Conservation (phyloP, 257 asterid genomes). For the Solanum corneliomulleri region DNA sequence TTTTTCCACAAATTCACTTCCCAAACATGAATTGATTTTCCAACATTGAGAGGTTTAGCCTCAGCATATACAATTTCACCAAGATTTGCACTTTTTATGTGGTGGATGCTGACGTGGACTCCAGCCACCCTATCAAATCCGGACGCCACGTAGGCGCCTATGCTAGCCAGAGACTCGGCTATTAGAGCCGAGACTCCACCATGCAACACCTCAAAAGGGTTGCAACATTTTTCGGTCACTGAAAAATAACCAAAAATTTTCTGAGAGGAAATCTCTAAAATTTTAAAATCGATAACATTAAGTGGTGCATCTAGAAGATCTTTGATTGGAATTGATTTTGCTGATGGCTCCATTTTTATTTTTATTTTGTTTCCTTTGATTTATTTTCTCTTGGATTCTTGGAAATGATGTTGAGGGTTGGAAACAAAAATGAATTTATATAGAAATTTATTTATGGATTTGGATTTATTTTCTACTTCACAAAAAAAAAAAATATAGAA, state of each 20-base stretch:
- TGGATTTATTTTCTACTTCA: background rate
- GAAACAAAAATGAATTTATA: background rate
- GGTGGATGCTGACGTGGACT: constrained; percentile 25
- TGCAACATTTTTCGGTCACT: constrained; percentile 49
- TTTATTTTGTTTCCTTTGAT: background rate
- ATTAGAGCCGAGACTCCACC: constrained; percentile 36
- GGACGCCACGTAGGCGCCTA: constrained; percentile 27
- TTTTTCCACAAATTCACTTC: constrained; percentile 50
- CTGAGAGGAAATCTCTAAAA: constrained; percentile 35
- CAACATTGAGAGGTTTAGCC: constrained; percentile 53
- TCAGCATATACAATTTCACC: constrained; percentile 65
- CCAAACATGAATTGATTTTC: constrained; percentile 83
- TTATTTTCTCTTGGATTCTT: background rate
- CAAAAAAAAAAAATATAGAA: too few relatives aligned
- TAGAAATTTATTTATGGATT: background rate
- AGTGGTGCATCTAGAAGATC: constrained; percentile 46
- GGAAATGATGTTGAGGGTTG: background rate
- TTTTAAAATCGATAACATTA: constrained; percentile 41
- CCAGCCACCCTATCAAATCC: constrained; percentile 29
- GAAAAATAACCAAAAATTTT: constrained; percentile 48
- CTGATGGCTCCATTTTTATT: background rate
- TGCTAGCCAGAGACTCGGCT: constrained; percentile 23
- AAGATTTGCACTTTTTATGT: constrained; percentile 45
- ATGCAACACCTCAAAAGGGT: constrained; percentile 36
- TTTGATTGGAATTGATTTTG: constrained; percentile 14